Evolutionary conservation across 192 early-diverging fungal species (phyloP), one percentile per base, ranked within the genome.

Genomic region (Endogone sp.): DNA sequence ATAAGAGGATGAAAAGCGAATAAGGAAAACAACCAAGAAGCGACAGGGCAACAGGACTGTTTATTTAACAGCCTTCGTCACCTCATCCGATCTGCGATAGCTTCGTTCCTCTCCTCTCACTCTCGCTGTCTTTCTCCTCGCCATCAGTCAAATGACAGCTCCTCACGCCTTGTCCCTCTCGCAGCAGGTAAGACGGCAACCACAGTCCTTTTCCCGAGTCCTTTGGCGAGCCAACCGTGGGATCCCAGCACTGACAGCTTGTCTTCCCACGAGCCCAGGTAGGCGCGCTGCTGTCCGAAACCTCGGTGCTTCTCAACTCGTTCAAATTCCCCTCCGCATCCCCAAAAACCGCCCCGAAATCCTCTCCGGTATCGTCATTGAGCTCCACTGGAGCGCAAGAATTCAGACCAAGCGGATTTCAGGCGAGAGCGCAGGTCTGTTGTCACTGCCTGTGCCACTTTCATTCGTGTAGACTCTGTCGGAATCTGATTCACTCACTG

Each of bases 311-410:
- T 10, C 54, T 70, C 20, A 61, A 70, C 26, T 64, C 69, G 13
- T 24, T 64, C 22, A 70, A 70, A 70, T 22, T 70, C 57, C 67
- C 67, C 4, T 65, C 69, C 28, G 69, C 64, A n/a, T 63, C 62
- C 20, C 29, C 69, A 49, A 63, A 64, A 26, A 63, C 62, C 58
- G 64, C 62, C 32, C 10, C 37, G 22, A 4, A 54, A 13, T 24
- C 29, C 24, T 56, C 62, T 63, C 21, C 57, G 20, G 62, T 49
- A 55, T 24, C 31, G 13, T 24, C 56, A 30, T n/a, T 31, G 3
- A 13, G 37, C 37, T 49, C 37, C 37, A 16, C 37, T 6, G 37
- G 37, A 49, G 37, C 37, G 37, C 37, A 49, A 6, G 37, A 49
- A 16, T 49, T 49, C 16, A 6, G 37, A 16, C 37, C 25, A 56